Evolutionary conservation across 2,329 filamentous ascomycete genomes (phyloP), one percentile per base, ranked within the genome.

Genomic region (Colletotrichum costaricense): DNA sequence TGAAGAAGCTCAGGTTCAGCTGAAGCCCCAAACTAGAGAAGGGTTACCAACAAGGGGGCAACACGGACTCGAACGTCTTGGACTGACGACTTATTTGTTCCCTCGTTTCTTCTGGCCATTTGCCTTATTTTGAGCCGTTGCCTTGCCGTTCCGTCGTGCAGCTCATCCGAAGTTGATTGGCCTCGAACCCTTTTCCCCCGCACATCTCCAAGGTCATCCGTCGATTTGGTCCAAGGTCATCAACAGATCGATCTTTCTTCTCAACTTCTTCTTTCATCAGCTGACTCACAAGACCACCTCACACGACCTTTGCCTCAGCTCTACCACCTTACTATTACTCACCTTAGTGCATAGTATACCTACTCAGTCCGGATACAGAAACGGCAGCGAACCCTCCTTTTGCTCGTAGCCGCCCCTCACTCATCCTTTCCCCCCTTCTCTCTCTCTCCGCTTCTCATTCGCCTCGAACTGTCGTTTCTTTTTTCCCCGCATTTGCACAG

Each of bases 151-250:
- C 19, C 42, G 42, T n/a, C 9, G 28, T 12, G 56, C 35, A 49
- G 67, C 60, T 70, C 67, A 52, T 73, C 70, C 56, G 35, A 73
- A 62, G 60, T 73, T 62, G 56, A 70, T 73, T 73, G 67, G 70
- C 38, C 49, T 62, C 24, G 55, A 56, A 56, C 42, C 26, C 22
- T 70, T 33, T 62, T 65, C 70, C 70, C 70, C 70, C 70, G 70
- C 70, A 73, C 33, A 57, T 71, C 63, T 67, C 38, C 35, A 57
- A 56, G 24, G 14, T 9, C 33, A 28, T 63, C 26, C 28, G 46
- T 63, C 9, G 16, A 22, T 46, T 22, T n/a, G 42, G 19, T 22
- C 42, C 19, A 49, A 9, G 42, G 19, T 22, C 42, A 22, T 49
- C 42, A 19, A 19, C 38, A 42, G 38, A 42, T 42, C 38, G 38